phyloP scores from a whole-genome alignment of 768 basidiomycete species.

The Suillus occidentalis region DNA sequence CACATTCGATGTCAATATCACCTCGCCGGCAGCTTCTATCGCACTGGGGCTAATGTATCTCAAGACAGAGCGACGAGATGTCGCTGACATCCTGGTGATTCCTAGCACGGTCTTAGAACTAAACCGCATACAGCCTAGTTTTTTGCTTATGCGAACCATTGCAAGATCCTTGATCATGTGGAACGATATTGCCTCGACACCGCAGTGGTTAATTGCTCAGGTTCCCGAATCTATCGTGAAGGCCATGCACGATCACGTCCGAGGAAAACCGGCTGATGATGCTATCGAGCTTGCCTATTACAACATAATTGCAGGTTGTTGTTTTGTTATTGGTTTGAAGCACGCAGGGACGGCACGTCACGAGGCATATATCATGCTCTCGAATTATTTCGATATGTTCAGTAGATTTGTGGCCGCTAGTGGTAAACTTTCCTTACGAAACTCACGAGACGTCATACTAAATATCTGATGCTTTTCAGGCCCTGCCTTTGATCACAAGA shows the following conservation, averaged over 20 bases:
- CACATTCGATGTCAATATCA: conserved; percentile 83
- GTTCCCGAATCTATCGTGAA: conserved; percentile 66
- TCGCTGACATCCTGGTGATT: conserved; percentile 82
- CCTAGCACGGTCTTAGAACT: conserved; percentile 79
- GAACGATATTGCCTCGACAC: conserved; percentile 69
- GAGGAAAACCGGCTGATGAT: conserved; percentile 57
- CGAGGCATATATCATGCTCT: conserved; percentile 82
- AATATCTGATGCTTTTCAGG: conserved; percentile 40
- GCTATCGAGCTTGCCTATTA: conserved; percentile 87
- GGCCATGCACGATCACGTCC: conserved; percentile 53
- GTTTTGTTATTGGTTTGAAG: conserved; percentile 89
- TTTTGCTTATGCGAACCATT: conserved; percentile 80
- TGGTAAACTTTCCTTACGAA: conserved; percentile 43
- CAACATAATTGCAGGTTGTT: conserved; percentile 87
- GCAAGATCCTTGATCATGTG: conserved; percentile 84
- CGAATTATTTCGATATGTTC: conserved; percentile 79
- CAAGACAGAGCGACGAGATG: conserved; percentile 76
- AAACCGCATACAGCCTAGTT: conserved; percentile 85
- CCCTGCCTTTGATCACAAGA: conserved; percentile 80
- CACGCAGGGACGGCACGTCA: conserved; percentile 93
- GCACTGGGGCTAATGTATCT: conserved; percentile 94
- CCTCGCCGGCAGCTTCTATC: conserved; percentile 88
- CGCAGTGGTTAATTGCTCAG: conserved; percentile 71
- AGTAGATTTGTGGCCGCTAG: conserved; percentile 66
- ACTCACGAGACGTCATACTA: conserved; percentile 7